Evolutionary conservation across 2,329 filamentous ascomycete genomes (phyloP), one percentile per base, ranked within the genome.

Genomic region (Coniochaeta sp.): DNA sequence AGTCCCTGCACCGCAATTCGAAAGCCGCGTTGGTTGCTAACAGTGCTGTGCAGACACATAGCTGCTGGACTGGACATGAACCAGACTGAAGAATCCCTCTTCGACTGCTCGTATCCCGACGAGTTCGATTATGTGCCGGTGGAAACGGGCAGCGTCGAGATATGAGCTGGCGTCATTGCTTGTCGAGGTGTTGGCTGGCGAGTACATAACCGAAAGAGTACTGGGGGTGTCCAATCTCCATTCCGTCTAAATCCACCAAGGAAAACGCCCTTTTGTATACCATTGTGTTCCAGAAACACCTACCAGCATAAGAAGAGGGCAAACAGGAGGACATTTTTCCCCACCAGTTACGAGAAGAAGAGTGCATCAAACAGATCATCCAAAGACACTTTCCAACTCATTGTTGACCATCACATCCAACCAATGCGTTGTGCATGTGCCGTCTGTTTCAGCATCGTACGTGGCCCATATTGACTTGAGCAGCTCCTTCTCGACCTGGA

Each of bases 11-110:
- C 16, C 33, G 7, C 14, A 9, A 42, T 13, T 22, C 38, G 7
- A 14, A 12, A 31, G 27, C n/a, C 24, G 6, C 30, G 16, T 28
- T 3, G 2, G 27, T 52, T 48, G 50, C 53, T 51, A 52, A 54
- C 52, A 24, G 51, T 27, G 52, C n/a, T n/a, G n/a, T 24, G 14
- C 49, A 72, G 70, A 55, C 70, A 77, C 48, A 67, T 78, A 26
- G 68, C 72, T 53, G 64, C 67, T 26, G 75, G 75, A 1, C 68
- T 77, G 56, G 75, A 78, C 58, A 69, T 69, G n/a, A 72, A 70
- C 24, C 73, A 77, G 54, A 74, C 77, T 65, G 73, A 75, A 50
- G 74, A 78, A 57, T 67, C 66, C n/a, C 58, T 73, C 26, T 63
- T 65, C 40, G 71, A 73, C 13, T 30, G 55, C 9, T 55, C 56